phyloP scores from a whole-genome alignment of 1,139 yeast genomes.

The Yamadazyma siamensis region DNA sequence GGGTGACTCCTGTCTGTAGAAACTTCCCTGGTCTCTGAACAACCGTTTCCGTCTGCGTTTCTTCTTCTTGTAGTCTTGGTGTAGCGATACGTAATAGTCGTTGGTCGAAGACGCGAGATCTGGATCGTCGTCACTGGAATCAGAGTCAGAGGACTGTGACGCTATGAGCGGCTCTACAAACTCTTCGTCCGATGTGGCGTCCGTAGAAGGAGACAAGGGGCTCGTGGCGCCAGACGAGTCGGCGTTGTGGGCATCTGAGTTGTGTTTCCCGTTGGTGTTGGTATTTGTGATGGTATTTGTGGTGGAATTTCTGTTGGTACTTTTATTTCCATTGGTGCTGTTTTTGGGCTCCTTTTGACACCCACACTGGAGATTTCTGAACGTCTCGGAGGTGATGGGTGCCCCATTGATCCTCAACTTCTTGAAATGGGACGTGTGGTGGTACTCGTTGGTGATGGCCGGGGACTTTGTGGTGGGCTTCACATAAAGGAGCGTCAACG shows the following conservation, averaged over 20 bases:
- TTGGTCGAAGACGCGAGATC: constrained; percentile 14
- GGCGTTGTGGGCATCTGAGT: no score
- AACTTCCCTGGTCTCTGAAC: background rate
- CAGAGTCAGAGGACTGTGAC: constrained; percentile 28
- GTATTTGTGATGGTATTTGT: constrained; percentile 1
- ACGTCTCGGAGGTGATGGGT: constrained; percentile 33
- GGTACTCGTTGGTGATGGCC: constrained; percentile 37
- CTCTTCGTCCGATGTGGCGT: constrained; percentile 7
- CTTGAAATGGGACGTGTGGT: constrained; percentile 40
- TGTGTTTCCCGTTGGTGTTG: background rate
- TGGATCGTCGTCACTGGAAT: constrained; percentile 17
- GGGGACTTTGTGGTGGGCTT: constrained; percentile 24
- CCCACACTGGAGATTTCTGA: constrained; percentile 9
- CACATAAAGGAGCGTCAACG: constrained; percentile 19
- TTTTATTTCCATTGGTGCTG: background rate
- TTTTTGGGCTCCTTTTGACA: background rate
- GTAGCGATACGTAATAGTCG: constrained; percentile 11
- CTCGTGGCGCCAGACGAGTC: no score
- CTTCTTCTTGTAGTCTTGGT: constrained; percentile 12
- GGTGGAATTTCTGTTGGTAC: background rate
- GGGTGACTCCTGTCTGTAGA: constrained; percentile 24
- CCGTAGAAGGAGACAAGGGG: constrained; percentile 2
- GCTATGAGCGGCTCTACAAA: constrained; percentile 14
- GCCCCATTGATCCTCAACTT: constrained; percentile 42
- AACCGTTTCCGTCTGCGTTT: constrained; percentile 10